Evolutionary conservation across 192 early-diverging fungal species (phyloP).

Genomic region (Umbelopsis isabellina): DNA sequence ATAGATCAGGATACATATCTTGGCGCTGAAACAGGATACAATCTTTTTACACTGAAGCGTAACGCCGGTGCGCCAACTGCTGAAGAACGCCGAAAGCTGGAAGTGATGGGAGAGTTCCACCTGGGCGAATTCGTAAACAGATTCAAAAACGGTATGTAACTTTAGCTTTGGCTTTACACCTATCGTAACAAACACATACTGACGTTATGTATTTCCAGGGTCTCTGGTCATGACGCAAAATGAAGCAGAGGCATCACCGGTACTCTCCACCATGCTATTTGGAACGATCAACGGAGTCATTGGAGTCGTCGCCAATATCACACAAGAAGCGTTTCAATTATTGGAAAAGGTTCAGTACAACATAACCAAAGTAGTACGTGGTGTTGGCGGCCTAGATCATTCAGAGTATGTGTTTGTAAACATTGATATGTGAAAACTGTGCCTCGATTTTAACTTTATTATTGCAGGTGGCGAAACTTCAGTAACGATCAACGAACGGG

Average conservation of each 20-base stretch:
- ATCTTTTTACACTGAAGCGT: constrained; percentile 61
- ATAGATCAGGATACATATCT: constrained; percentile 65
- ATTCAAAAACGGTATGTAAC: constrained; percentile 66
- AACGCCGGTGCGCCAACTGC: constrained; percentile 53
- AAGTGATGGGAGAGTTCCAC: constrained; percentile 70
- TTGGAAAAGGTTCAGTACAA: constrained; percentile 68
- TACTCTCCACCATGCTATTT: constrained; percentile 59
- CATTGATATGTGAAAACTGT: background rate
- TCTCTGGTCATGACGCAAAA: constrained; percentile 74
- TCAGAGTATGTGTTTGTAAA: constrained; percentile 42
- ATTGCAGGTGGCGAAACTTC: constrained; percentile 67
- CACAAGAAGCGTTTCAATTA: constrained; percentile 56
- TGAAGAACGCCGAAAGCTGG: constrained; percentile 56
- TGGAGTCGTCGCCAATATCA: constrained; percentile 75
- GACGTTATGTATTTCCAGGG: constrained; percentile 44
- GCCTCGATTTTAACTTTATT: background rate
- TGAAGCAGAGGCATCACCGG: constrained; percentile 55
- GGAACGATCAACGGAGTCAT: constrained; percentile 81
- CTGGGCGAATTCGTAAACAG: constrained; percentile 83
- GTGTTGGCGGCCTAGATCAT: constrained; percentile 67
- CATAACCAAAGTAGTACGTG: constrained; percentile 55
- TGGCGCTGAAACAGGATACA: constrained; percentile 58
- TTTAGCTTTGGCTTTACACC: background rate
- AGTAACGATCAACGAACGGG: constrained; percentile 51
- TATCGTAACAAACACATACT: background rate